Evolutionary conservation across 2,329 filamentous ascomycete species (phyloP), one percentile per base, ranked within the genome.

Genomic region (Knoxdaviesia proteae): DNA sequence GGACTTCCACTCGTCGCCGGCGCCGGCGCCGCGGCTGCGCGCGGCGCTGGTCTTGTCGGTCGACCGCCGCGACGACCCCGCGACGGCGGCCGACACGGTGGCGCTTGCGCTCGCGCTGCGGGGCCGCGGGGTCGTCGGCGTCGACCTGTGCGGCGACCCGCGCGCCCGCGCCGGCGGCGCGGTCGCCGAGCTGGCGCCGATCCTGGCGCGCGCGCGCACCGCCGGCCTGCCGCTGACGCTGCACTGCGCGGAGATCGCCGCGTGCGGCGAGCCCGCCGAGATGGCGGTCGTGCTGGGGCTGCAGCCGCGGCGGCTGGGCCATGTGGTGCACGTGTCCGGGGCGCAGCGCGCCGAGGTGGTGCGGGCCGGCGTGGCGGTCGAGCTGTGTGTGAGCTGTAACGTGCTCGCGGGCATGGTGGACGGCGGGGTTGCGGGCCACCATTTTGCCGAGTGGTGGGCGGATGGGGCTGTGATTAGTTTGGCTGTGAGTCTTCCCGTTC

Each of bases 61-160:
- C 36, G 83, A 92, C 57, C 71, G 83, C 11, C 68, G 77, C 20
- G 64, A 73, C 49, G 73, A 68, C 6, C 50, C 63, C 6, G 53
- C 58, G 1, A 71, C 80, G 47, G 82, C 82, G 0, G 52, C 62
- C n/a, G 63, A 76, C 46, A 70, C 77, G 4, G 66, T 87, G 30
- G 59, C 68, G 11, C 65, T 90, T 1, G 80, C 80, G 1, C 55
- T 69, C 39, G 60, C 61, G 45, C 71, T 76, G 53, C 59, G 58
- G 9, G 48, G 51, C 35, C 53, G 58, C 5, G 72, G 74, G 11
- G 70, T 88, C 5, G 77, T 88, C 1, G 83, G 76, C 9, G 57
- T 90, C 29, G 84, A 90, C 53, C 68, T 90, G 20, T 88, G 82
- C 56, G 84, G 84, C 11, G 75, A 92, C 52, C 83, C 82, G 1